Percentiles rank a stretch among this genome's conserved stretches.
phyloP scores from a whole-genome alignment of 2,329 filamentous ascomycete species.

The Domatiomyces catenatus region DNA sequence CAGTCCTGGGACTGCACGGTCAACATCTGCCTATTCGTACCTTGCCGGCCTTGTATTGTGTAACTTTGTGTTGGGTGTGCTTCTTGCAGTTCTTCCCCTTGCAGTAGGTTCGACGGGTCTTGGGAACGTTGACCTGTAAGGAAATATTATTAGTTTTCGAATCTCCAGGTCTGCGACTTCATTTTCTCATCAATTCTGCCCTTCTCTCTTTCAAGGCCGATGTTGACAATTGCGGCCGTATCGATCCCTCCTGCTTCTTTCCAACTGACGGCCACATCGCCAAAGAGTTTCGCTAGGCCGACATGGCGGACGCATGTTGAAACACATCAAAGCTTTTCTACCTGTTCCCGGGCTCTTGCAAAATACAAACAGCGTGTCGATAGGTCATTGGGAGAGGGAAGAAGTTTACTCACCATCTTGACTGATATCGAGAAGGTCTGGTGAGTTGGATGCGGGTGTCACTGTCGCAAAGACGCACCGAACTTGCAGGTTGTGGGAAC shows the following conservation, averaged over 20 bases:
- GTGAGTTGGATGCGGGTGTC: conserved; percentile 2
- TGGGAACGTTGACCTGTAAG: conserved; percentile 84
- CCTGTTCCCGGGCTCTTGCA: not conserved
- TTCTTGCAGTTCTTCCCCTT: conserved; percentile 91
- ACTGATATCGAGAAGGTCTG: conserved; percentile 7
- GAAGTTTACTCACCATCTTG: conserved; percentile 19
- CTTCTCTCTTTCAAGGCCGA: not conserved
- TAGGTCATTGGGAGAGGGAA: not conserved
- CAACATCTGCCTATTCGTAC: conserved; percentile 26
- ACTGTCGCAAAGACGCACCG: conserved; percentile 1
- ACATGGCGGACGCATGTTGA: not conserved
- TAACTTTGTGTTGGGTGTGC: conserved; percentile 85
- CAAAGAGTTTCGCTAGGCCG: not conserved
- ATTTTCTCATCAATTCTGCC: not conserved
- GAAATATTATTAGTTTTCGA: not conserved
- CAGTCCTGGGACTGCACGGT: not conserved
- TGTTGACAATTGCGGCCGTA: not conserved
- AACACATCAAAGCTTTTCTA: not conserved
- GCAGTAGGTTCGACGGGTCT: conserved; percentile 95
- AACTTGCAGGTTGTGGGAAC: not conserved
- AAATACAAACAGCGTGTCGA: not conserved
- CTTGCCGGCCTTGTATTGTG: conserved; percentile 95
- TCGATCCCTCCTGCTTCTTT: not conserved
- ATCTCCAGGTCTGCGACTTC: not conserved
- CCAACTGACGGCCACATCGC: not conserved